A percentile compares a stretch with the other conserved stretches of the same genome.
These are phyloP conservation scores for Prunella vulgaris DNA, from an alignment of 257 asterid genomes.

Conservation along the genomic window DNA sequence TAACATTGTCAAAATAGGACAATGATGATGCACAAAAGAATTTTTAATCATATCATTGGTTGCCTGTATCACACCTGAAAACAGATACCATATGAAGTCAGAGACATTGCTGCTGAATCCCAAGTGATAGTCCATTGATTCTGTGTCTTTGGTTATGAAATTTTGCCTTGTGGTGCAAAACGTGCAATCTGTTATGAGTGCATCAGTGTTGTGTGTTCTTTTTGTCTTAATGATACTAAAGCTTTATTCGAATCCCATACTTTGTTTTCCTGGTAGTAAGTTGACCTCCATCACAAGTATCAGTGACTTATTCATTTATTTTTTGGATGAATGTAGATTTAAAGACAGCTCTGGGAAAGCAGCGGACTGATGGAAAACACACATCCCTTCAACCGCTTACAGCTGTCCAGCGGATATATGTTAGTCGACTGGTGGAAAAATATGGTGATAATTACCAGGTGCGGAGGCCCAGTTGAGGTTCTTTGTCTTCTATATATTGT, in stretches of 20 bases:
- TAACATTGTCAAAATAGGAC: neutral
- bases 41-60: neutral
- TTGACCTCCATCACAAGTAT: neutral
- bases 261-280: neutral
- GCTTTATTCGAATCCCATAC: neutral
- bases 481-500: neutral
- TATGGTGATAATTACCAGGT: constrained; percentile 87
- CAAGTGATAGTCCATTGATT: neutral
- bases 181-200: neutral
- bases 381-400: constrained; percentile 76
- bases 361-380: constrained; percentile 62
- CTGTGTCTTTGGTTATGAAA: neutral
- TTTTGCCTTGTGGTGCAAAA: neutral
- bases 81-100: neutral
- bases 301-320: constrained; percentile 12
- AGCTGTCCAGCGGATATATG: constrained; percentile 56
- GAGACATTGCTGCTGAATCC: neutral
- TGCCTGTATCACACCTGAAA: neutral
- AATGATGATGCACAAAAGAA: neutral
- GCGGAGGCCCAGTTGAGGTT: neutral
- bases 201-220: neutral
- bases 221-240: neutral
- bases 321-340: constrained; percentile 42
- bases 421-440: constrained; percentile 64
- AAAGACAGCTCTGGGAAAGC: constrained; percentile 85